A percentile compares a stretch with the other conserved stretches of the same genome.
These are phyloP conservation scores for Pyrenophora seminiperda DNA, from an alignment of 2,329 filamentous ascomycete species.

Conservation along the genomic window DNA sequence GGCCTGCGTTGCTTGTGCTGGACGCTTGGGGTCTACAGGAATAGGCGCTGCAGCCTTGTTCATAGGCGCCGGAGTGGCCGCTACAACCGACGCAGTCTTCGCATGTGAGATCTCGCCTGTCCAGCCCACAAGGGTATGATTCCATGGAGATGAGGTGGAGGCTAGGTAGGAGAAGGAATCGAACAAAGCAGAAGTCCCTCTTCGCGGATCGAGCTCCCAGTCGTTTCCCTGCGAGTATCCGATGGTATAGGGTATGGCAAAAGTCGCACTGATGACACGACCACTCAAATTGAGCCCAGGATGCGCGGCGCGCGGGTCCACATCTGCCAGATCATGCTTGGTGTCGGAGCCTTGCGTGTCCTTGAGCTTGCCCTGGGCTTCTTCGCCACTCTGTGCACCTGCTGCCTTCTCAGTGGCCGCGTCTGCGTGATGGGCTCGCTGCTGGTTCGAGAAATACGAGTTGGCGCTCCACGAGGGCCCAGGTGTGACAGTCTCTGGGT, in stretches of 20 bases:
- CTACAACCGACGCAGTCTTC: constrained; percentile 24
- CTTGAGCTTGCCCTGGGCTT: constrained; percentile 60
- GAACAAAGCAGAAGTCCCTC: constrained; percentile 88
- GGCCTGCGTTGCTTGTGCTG: constrained; percentile 62
- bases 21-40: constrained; percentile 67
- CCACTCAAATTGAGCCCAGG: constrained; percentile 64
- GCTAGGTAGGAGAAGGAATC: constrained; percentile 89
- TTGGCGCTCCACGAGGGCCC: constrained; percentile 47
- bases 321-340: constrained; percentile 51
- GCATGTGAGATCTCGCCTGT: constrained; percentile 72
- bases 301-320: constrained; percentile 61
- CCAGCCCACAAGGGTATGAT: constrained; percentile 92
- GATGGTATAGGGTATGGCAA: constrained; percentile 67
- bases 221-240: constrained; percentile 58
- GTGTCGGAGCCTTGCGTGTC: constrained; percentile 45
- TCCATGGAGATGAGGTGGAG: constrained; percentile 83
- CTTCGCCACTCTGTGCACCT: constrained; percentile 54
- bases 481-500: constrained; percentile 37
- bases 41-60: constrained; percentile 81
- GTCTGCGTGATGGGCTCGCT: constrained; percentile 21
- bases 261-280: constrained; percentile 67
- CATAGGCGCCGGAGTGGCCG: constrained; percentile 56
- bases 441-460: constrained; percentile 42
- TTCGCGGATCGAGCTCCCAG: constrained; percentile 74
- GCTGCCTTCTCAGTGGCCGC: constrained; percentile 52